Base-by-base conservation (phyloP, 23 red algal species). In the Gracilaria domingensis region DNA sequence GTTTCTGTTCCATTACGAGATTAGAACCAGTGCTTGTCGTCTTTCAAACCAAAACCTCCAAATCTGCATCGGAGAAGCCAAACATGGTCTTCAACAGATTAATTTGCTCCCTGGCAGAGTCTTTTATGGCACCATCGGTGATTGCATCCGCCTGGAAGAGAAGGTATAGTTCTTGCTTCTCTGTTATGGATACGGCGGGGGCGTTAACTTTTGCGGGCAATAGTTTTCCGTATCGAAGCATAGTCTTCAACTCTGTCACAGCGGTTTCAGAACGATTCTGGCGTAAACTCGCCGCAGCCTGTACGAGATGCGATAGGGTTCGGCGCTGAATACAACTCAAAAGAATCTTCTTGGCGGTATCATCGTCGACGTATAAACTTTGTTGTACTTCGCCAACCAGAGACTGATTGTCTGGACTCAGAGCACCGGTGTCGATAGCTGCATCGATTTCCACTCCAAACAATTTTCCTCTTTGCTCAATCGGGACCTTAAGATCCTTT, bases 121-220 rank as follows among this genome's bases (percentile, higher is more conserved):
- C 84, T 12, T 78, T 78, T 36, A 94, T 25, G 12, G 86, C 84
- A 34, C 80, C 91, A 45, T 91, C 94, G 4, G 78, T 90, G 25
- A 99, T 91, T 35, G 73, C 48, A 78, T 95, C 85, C 47, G 97
- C 93, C 83, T 99, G 97, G 88, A 96, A 99, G 33, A 99, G 62
- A 24, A 99, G 79, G 33, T 92, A 96, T 36, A 99, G 79, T 24
- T 99, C 95, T 48, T 93, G 92, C 66, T 90, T 93, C 82, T 99
- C 97, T 9, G 65, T 47, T 0, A 32, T 65, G 12, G 97, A 95
- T 40, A 99, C 90, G 8, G 91, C 84, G 17, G 79, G 72, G 49
- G 89, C 93, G 39, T 75, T 89, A 25, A 99, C 89, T 78, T 96
- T 79, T 23, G 92, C 72, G 21, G 97, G 97, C 12, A 99, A 58